Evolutionary conservation across 352 stramenopile species (phyloP), one percentile per base, ranked within the genome.

Genomic region (Phytophthora syringae): DNA sequence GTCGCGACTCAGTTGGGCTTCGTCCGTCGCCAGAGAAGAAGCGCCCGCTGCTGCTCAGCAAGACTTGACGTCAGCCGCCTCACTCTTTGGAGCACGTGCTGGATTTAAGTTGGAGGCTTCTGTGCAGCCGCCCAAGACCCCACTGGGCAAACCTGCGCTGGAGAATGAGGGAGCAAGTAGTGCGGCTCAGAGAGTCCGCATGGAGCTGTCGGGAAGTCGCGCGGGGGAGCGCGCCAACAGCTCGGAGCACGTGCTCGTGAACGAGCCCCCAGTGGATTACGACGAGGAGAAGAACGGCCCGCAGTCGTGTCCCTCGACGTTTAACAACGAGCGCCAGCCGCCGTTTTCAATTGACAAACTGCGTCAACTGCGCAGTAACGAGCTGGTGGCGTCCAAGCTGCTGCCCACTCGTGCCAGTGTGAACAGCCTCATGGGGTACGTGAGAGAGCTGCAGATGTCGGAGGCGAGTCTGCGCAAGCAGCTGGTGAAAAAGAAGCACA

Each of bases 361-460:
- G 49, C 60, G 32, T 52, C 63, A 64, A 43, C 16, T 75, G 28
- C 53, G 49, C n/a, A 76, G 39, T 67, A 78, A 74, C 50, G 70
- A 82, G 37, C 54, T 84, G 20, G 70, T 89, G 16, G 76, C 79
- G 22, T 80, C 74, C 42, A 88, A 83, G 57, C 48, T 94, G 28
- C 58, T 93, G 44, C 80, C 84, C 2, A 84, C 77, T 11, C 78
- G 74, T 20, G 77, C 73, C 21, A 83, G 74, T 15, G 66, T 94
- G 42, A 83, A 90, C 47, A 88, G 74, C 39, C 52, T 94, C 11
- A 89, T 94, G 64, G 84, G 79, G 12, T 93, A 93, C 52, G 84
- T 94, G 42, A 80, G 76, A 0, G 86, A 94, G 52, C 60, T 94
- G 32, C 76, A 94, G 36, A 52, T 76, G 18, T 94, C 86, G 2